These are phyloP conservation scores for Daldinia eschscholtzii DNA, from an alignment of 2,329 filamentous ascomycete genomes.

Conservation along the genomic window DNA sequence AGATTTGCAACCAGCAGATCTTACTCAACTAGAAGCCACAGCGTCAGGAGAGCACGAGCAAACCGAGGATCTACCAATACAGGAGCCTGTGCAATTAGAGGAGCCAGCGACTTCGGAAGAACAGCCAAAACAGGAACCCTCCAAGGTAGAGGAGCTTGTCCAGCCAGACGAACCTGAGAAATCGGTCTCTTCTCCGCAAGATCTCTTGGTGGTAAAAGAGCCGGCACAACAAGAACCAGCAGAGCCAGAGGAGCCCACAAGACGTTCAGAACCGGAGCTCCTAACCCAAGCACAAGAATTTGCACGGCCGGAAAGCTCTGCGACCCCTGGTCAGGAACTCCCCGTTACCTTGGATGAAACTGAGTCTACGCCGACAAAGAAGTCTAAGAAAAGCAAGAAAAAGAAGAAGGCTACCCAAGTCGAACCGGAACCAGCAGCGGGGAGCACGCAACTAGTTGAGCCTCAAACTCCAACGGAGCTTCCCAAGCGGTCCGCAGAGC, in stretches of 20 bases:
- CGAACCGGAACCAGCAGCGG: conserved; percentile 25
- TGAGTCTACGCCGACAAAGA: conserved; percentile 43
- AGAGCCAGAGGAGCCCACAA: background rate
- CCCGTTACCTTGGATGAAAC: conserved; percentile 26
- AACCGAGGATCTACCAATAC: background rate
- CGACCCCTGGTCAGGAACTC: conserved; percentile 20
- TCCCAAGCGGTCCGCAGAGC: background rate
- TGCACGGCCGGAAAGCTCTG: conserved; percentile 19
- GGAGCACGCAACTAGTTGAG: conserved; percentile 25
- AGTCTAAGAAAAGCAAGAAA: conserved; percentile 53
- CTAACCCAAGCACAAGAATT: conserved; percentile 7
- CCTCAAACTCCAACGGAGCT: conserved; percentile 8
- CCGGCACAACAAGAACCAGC: background rate
- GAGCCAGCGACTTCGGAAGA: background rate
- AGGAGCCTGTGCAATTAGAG: background rate
- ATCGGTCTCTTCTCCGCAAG: background rate
- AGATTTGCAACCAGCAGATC: conserved; percentile 10
- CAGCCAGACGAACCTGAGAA: background rate
- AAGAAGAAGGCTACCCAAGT: conserved; percentile 45
- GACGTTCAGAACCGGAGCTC: background rate
- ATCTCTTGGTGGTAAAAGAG: background rate
- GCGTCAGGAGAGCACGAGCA: background rate
- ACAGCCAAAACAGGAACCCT: background rate
- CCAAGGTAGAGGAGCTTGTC: background rate
- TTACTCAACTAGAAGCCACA: background rate